A percentile compares a stretch with the other conserved stretches of the same genome.
phyloP scores from a whole-genome alignment of 2,329 filamentous ascomycete genomes.

The Neoarthrinium moseri region DNA sequence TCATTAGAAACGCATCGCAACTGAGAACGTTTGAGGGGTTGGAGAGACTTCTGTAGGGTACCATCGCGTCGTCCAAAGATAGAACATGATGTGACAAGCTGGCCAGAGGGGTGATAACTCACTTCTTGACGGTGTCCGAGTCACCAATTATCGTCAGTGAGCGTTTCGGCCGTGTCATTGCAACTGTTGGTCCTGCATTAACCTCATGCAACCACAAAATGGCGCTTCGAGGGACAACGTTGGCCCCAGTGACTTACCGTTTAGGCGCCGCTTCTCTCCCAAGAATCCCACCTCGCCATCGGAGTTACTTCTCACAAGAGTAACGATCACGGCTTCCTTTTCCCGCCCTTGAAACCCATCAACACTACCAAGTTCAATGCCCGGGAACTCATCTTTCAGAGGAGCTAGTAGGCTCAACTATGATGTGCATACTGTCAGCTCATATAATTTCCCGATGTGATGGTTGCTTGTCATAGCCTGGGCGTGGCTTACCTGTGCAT shows the following conservation, averaged over 20 bases:
- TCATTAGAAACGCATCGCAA: constrained; percentile 19
- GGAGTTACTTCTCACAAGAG: constrained; percentile 87
- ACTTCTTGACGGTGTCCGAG: constrained; percentile 88
- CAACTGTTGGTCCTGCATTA: constrained; percentile 58
- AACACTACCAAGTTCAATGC: constrained; percentile 91
- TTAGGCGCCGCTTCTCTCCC: constrained; percentile 85
- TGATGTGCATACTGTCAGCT: background rate
- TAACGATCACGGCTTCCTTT: constrained; percentile 93
- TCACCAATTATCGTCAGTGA: constrained; percentile 91
- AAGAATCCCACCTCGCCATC: constrained; percentile 90
- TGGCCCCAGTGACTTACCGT: constrained; percentile 60
- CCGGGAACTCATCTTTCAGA: constrained; percentile 78
- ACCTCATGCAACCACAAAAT: constrained; percentile 15
- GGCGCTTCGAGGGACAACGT: background rate
- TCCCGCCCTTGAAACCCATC: constrained; percentile 97
- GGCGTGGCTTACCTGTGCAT: constrained; percentile 67
- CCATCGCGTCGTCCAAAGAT: constrained; percentile 5
- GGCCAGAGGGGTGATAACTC: constrained; percentile 40
- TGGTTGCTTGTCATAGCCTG: background rate
- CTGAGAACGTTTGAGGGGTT: constrained; percentile 7
- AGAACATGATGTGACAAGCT: background rate
- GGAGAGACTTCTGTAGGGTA: background rate
- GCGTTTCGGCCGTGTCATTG: constrained; percentile 92
- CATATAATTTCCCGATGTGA: background rate
- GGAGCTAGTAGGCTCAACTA: constrained; percentile 76